Base-by-base conservation (phyloP, 1,284 basidiomycete species). In the Rhodotorula glutinis region DNA sequence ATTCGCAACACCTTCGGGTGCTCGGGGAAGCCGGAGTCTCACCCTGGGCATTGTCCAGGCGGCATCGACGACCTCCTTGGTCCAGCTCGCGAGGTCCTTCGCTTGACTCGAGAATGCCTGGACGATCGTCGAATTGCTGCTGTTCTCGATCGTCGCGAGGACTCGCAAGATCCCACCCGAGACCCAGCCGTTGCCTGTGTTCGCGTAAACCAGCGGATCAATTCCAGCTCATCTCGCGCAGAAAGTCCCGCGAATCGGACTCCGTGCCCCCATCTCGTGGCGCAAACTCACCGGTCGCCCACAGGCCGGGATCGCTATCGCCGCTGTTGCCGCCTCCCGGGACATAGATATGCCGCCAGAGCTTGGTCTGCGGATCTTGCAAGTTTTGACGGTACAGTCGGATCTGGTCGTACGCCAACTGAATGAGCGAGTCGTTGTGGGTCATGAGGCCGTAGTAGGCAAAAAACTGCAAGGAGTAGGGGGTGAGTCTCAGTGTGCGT, bases 401-500 rank as follows among this genome's bases (percentile, higher is more conserved):
- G 70, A 89, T 86, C 77, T 98, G 94, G 49, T 85, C 85, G 80
- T 91, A 90, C 0, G 91, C 88, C 58, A 85, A 83, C 52, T 82
- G 79, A 9, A 95, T 77, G 40, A 94, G 81, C 1, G 86, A 85
- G 52, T 84, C 78, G 79, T 96, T 94, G 44, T 80, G 76, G 2
- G 85, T 86, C 44, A 86, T 72, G 40, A 86, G 85, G 44, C 90
- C 94, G 77, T 92, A 94, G 79, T 89, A 92, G 0, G 93, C 91
- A 14, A 97, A 79, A 79, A 94, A 96, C 0, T 93, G 93, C n/a
- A n/a, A n/a, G n/a, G n/a, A n/a, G n/a, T n/a, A n/a, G n/a, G n/a
- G n/a, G n/a, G n/a, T n/a, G n/a, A n/a, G n/a, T n/a, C n/a, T n/a
- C n/a, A n/a, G n/a, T n/a, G n/a, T n/a, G n/a, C n/a, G n/a, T n/a